Evolutionary conservation across 2,329 filamentous ascomycete species (phyloP), one percentile per base, ranked within the genome.

Genomic region (Cladophialophora chaetospira): DNA sequence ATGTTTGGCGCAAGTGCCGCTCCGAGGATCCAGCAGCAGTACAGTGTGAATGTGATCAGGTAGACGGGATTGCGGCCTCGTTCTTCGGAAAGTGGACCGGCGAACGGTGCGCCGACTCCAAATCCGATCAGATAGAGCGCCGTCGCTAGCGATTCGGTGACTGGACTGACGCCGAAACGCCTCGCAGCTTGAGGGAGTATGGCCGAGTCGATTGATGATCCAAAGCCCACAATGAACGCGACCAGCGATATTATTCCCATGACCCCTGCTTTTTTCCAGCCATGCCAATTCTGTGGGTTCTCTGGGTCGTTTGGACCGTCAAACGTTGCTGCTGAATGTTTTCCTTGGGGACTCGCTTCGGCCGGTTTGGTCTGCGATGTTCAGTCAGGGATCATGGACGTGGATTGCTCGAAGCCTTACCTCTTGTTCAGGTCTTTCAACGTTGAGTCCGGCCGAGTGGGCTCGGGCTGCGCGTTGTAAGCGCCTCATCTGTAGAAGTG

Each of bases 1-100:
- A 81, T 73, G n/a, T 73, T 79, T 2, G 74, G 74, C 1, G 77
- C 67, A 13, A 81, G 62, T 1, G 72, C 80, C 0, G 73, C 72
- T 0, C 73, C 78, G 63, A 80, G 72, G 33, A 80, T 70, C 54
- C 77, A 82, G 42, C 79, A 68, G 66, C 80, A 75, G 55, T 76
- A 81, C 17, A 76, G 65, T 10, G 69, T 69, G 13, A 79, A 66
- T 0, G 79, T 77, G 13, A 70, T 65, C 2, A 80, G 70, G 57
- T 82, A 82, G 1, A 79, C 75, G 0, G 73, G 72, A 60, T 80
- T 81, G 17, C 77, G 71, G 4, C 78, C 77, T 3, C 77, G 65
- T 1, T 75, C 77, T 62, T 82, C 78, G 0, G 76, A 79, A 4
- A 81, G 64, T 0, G 80, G 79, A 0, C 78, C 79, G 3, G 75